Conservation (phyloP, 331 rosid genomes). For the Pyrus hybrid region DNA sequence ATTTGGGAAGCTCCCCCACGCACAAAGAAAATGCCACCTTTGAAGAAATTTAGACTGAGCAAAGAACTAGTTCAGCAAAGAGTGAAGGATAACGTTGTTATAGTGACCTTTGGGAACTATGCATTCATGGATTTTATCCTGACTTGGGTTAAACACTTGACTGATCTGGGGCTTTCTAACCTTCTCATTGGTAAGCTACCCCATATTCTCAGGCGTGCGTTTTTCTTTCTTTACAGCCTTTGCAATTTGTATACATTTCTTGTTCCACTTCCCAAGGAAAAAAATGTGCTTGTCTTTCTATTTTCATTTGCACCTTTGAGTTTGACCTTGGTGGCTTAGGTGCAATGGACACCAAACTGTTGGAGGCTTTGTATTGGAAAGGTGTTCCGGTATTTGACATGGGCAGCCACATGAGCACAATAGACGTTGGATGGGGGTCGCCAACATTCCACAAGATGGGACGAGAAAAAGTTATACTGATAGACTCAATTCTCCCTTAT, state of each 20-base stretch:
- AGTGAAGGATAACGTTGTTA: conserved; percentile 69
- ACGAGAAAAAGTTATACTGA: conserved; percentile 84
- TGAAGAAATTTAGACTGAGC: conserved; percentile 48
- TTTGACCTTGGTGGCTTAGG: conserved; percentile 46
- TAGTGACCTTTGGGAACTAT: conserved; percentile 91
- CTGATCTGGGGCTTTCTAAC: conserved; percentile 68
- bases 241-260: not conserved
- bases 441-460: conserved; percentile 99
- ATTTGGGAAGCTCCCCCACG: conserved; percentile 51
- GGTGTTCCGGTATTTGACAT: conserved; percentile 94
- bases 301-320: not conserved
- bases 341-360: conserved; percentile 90
- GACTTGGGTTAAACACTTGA: conserved; percentile 85
- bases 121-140: conserved; percentile 96
- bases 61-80: conserved; percentile 67
- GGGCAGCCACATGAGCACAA: conserved; percentile 97
- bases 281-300: not conserved
- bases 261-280: not conserved
- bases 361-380: conserved; percentile 93
- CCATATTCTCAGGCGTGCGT: not conserved
- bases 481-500: conserved; percentile 70
- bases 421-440: conserved; percentile 98
- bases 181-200: conserved; percentile 77
- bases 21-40: conserved; percentile 54
- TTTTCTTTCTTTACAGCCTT: not conserved